phyloP scores from a whole-genome alignment of 257 asterid genomes.

The Przewalskia tangutica region DNA sequence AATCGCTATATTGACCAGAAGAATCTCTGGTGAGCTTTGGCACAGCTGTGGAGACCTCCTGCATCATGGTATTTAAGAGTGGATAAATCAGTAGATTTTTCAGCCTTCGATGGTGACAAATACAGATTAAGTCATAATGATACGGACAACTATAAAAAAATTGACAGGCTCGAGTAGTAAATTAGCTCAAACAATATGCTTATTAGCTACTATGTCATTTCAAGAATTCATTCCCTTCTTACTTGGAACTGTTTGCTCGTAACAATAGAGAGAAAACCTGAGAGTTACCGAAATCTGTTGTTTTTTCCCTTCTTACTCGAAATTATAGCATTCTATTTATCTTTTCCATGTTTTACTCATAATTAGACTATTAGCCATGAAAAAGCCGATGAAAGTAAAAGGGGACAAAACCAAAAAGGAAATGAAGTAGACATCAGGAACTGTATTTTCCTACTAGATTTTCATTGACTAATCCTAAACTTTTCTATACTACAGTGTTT shows the following conservation, averaged over 20 bases:
- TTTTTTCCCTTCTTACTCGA: not conserved
- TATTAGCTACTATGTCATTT: not conserved
- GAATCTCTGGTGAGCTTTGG: slow-evolving; percentile 82
- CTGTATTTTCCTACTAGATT: not conserved
- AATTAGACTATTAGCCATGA: not conserved
- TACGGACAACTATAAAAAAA: not conserved
- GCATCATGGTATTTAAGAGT: slow-evolving; percentile 7
- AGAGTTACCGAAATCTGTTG: not conserved
- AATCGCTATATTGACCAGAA: slow-evolving; percentile 93
- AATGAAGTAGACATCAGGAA: not conserved
- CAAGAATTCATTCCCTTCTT: not conserved
- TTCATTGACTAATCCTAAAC: not conserved
- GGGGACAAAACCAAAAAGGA: not conserved
- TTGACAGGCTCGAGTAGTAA: not conserved
- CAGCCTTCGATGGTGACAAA: not conserved
- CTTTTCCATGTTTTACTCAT: not conserved
- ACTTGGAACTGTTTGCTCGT: not conserved
- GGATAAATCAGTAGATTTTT: not conserved
- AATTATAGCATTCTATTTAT: not conserved
- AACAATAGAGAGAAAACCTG: not conserved
- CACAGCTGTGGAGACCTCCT: slow-evolving; percentile 84
- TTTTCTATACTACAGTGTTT: not conserved
- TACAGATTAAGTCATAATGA: not conserved
- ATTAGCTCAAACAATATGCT: not conserved
- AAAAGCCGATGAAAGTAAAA: not conserved